Base-by-base conservation (phyloP, 179 eudicot species). In the Vitellaria paradoxa region DNA sequence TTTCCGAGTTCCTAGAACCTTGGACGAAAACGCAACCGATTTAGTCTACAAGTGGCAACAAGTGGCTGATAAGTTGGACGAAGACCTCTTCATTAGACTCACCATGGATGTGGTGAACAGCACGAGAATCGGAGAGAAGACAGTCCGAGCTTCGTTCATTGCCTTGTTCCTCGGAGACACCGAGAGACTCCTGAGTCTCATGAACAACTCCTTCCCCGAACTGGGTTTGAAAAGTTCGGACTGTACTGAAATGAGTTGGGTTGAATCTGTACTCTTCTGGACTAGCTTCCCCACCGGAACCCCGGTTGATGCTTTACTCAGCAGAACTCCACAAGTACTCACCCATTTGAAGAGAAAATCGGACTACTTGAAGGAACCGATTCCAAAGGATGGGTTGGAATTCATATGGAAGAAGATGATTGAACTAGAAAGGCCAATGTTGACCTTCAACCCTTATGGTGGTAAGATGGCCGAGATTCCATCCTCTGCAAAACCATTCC, bases 371-470 rank as follows among this genome's bases (percentile, higher is more conserved):
- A 55, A 60, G 30, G 24, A 13, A 24, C 87, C 84, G 11, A 84
- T 84, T 14, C 10, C 87, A 0, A 76, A 75, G 21, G 42, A 23
- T 37, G 78, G 80, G 18, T 61, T 81, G 21, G 76, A 78, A 5
- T 75, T 57, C 1, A 21, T 84, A 13, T 81, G 84, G 86, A 49
- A 75, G 46, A 84, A 75, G 65, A 45, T 84, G 59, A 69, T 76
- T 7, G 70, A 76, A n/a, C 50, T 84, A 56, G 72, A 9, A 0
- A 75, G 68, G 52, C 67, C 76, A 0, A 82, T 81, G 7, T 17
- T 84, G 7, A 83, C 78, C 0, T 81, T 84, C 45, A 81, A 84
- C 77, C 57, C 84, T 0, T 81, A 81, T 53, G 86, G 86, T 7
- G 86, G 86, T 0, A 66, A 56, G 59, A 81, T 84, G 84, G 74